A percentile compares a stretch with the other conserved stretches of the same genome.
Evolutionary conservation across 1,139 yeast species (phyloP).

Genomic region (Meyerozyma sp.): DNA sequence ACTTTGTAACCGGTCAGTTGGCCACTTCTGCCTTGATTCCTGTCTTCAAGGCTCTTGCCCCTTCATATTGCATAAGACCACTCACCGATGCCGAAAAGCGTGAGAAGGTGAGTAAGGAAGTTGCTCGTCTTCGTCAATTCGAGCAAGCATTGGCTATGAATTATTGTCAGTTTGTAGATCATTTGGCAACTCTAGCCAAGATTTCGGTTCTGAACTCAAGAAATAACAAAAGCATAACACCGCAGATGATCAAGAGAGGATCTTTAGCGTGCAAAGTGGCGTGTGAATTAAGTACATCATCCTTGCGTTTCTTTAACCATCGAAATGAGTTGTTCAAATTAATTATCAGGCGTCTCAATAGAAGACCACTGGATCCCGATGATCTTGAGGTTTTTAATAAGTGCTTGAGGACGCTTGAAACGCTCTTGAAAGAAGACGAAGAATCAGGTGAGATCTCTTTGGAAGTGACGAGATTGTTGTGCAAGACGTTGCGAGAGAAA

Average conservation of each 20-base stretch:
- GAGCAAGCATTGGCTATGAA: conserved; percentile 72
- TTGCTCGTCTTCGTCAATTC: conserved; percentile 66
- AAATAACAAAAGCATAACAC: conserved; percentile 32
- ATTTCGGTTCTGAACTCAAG: conserved; percentile 36
- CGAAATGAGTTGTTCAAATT: conserved; percentile 67
- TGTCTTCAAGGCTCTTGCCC: conserved; percentile 79
- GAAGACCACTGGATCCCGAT: conserved; percentile 39
- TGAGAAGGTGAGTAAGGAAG: conserved; percentile 79
- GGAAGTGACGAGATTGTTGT: conserved; percentile 62
- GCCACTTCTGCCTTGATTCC: conserved; percentile 77
- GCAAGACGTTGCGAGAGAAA: conserved; percentile 69
- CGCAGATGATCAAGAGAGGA: conserved; percentile 44
- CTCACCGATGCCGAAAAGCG: conserved; percentile 74
- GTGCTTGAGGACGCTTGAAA: conserved; percentile 63
- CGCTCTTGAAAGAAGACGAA: conserved; percentile 62
- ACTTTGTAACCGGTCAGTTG: conserved; percentile 65
- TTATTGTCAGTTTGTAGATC: conserved; percentile 64
- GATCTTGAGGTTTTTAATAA: conserved; percentile 50
- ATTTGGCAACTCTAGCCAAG: conserved; percentile 40
- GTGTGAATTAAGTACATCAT: conserved; percentile 60
- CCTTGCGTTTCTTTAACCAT: conserved; percentile 76
- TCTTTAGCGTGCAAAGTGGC: conserved; percentile 67
- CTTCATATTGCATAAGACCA: conserved; percentile 82
- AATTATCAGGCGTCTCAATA: conserved; percentile 60
- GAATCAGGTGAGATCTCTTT: conserved; percentile 75